Conservation (phyloP, 164 flowering plant genomes). For the Chimonanthus salicifolius region DNA sequence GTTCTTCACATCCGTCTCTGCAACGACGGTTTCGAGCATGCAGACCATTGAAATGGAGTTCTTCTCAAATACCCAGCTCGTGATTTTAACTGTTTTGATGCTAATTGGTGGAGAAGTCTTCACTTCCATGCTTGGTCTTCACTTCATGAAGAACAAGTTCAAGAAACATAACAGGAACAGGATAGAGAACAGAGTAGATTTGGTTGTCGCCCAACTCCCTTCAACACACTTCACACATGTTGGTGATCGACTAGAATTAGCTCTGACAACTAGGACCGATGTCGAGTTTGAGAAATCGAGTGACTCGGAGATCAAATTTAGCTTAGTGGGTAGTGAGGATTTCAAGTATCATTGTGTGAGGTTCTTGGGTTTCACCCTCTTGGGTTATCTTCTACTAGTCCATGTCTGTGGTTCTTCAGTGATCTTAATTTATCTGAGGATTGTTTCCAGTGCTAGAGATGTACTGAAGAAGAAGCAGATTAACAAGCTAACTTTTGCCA, state of each 20-base stretch:
- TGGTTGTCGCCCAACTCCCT: background rate
- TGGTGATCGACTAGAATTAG: constrained; percentile 9
- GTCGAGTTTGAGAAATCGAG: background rate
- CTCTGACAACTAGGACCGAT: background rate
- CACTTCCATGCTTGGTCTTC: constrained; percentile 46
- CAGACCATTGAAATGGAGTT: constrained; percentile 80
- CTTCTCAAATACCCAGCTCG: constrained; percentile 63
- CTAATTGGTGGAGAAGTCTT: constrained; percentile 74
- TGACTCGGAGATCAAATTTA: background rate
- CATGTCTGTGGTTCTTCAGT: constrained; percentile 28
- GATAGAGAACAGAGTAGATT: background rate
- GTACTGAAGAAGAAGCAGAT: constrained; percentile 44
- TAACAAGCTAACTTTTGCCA: constrained; percentile 28
- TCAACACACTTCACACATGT: background rate
- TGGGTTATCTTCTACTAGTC: constrained; percentile 33
- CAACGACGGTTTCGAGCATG: constrained; percentile 74
- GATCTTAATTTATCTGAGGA: constrained; percentile 26
- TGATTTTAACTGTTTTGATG: constrained; percentile 63
- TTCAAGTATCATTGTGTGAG: constrained; percentile 27
- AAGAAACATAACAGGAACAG: background rate
- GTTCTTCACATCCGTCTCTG: constrained; percentile 80
- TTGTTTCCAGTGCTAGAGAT: constrained; percentile 35
- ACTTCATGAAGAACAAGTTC: constrained; percentile 17
- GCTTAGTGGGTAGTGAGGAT: background rate
- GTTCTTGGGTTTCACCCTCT: constrained; percentile 27